Evolutionary conservation across 2,329 filamentous ascomycete species (phyloP), one percentile per base, ranked within the genome.

Genomic region (Microsporum canis): DNA sequence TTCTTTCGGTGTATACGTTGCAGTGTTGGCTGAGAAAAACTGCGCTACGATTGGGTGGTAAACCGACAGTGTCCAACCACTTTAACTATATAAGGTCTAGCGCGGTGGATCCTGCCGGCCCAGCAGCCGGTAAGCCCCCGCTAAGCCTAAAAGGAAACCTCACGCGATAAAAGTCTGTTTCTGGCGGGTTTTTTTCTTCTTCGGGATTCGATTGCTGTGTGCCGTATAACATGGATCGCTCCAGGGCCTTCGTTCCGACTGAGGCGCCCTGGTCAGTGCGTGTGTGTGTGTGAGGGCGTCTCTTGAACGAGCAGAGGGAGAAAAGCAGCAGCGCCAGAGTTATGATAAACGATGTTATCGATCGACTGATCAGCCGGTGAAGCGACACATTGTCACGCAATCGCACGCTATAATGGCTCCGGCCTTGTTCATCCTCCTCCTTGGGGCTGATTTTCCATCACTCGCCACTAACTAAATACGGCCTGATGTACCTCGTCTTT

Each of bases 121-220:
- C 5, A 33, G 49, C 10, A 31, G 49, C 31, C 31, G 49, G 29
- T 33, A 27, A 33, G 49, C 31, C 31, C 14, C 8, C 49, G 27
- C 49, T 53, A 53, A 53, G 12, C 49, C 29, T 34, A 53, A 53
- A 33, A n/a, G 31, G 31, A 27, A 53, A 31, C 49, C 49, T 53
- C 49, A 53, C 49, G 49, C 49, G 49, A 53, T 53, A 53, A 53
- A 53, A 53, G 27, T 53, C 49, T 53, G 49, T 53, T 53, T 53
- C 12, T 53, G 47, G 47, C 10, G 1, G 43, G 5, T 8, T 17
- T 47, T 47, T 47, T 51, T 51, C 27, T 53, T 53, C 31, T 33
- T 53, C 27, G 47, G 47, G 47, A 6, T 31, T 31, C 47, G 14
- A 23, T 45, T n/a, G 17, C 17, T 23, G 17, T 23, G 17, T 23